Evolutionary conservation across 345 rosid genomes (phyloP).

Genomic region (Rhodamnia rubescens): DNA sequence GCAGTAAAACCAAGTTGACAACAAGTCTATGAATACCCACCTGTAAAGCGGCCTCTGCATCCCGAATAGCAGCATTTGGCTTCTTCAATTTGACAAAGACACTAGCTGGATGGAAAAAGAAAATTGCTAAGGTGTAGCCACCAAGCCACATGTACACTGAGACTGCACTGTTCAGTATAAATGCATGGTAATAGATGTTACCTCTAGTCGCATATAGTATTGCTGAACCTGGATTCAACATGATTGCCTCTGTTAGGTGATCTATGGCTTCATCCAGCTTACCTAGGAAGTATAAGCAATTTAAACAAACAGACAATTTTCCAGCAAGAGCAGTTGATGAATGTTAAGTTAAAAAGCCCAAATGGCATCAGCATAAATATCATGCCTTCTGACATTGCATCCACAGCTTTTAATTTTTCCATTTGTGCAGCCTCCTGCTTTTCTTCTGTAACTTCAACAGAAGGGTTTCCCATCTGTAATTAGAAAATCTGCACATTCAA

Average conservation of each 20-base stretch:
- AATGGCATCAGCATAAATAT: neutral
- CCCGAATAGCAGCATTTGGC: conserved; percentile 76
- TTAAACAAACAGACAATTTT: neutral
- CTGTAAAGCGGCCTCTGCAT: conserved; percentile 66
- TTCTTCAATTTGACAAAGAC: conserved; percentile 51
- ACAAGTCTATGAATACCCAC: conserved; percentile 17
- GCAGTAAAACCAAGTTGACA: neutral
- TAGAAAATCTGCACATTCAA: neutral
- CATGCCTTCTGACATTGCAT: conserved; percentile 56
- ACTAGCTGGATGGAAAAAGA: conserved; percentile 26
- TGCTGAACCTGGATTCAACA: conserved; percentile 68
- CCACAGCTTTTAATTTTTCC: conserved; percentile 47
- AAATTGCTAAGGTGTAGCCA: neutral
- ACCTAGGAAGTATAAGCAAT: conserved; percentile 27
- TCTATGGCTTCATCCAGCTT: conserved; percentile 43
- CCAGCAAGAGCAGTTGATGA: neutral
- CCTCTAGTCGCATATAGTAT: conserved; percentile 81
- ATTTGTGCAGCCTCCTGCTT: conserved; percentile 56
- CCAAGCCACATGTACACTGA: neutral
- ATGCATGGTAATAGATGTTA: conserved; percentile 1
- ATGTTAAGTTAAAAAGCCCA: neutral
- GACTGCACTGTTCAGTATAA: neutral
- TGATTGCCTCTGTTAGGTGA: conserved; percentile 57
- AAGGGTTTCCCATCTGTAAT: conserved; percentile 64
- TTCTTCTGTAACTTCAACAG: conserved; percentile 60